Evolutionary conservation across 2,329 filamentous ascomycete genomes (phyloP).

Genomic region (Verticillium tricorpus): DNA sequence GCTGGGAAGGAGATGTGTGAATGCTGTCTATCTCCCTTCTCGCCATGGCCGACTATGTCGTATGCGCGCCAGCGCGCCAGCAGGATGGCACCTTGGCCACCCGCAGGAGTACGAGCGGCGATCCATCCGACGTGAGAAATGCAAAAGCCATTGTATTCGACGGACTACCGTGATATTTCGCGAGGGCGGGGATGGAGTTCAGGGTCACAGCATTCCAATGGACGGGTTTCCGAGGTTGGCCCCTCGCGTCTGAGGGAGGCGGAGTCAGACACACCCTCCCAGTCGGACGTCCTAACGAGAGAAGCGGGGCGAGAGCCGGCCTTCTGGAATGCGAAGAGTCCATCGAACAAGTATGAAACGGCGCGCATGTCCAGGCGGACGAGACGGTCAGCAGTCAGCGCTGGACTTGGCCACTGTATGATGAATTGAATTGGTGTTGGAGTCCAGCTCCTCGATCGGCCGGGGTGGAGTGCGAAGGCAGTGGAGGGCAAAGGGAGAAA

Average conservation of each 20-base stretch:
- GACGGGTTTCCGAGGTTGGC: background rate
- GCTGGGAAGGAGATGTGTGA: background rate
- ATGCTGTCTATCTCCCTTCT: background rate
- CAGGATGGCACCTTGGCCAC: background rate
- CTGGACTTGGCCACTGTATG: background rate
- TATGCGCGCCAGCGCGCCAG: background rate
- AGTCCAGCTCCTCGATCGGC: background rate
- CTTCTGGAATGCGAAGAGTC: background rate
- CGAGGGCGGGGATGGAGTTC: background rate
- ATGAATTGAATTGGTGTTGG: background rate
- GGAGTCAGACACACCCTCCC: background rate
- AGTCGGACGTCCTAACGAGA: background rate
- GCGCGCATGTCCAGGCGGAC: background rate
- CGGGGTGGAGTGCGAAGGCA: background rate
- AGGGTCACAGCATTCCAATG: constrained; percentile 1
- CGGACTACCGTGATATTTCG: background rate
- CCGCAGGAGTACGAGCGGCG: background rate
- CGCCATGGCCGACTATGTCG: constrained; percentile 2
- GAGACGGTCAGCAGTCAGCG: background rate
- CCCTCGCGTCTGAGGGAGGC: constrained; percentile 2
- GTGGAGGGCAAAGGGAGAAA: background rate
- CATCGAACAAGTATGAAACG: background rate
- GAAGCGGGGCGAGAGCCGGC: background rate
- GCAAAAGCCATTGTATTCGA: background rate
- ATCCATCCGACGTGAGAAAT: background rate